Base-by-base conservation (phyloP, 768 basidiomycete genomes). In the Cystofilobasidium ferigula region DNA sequence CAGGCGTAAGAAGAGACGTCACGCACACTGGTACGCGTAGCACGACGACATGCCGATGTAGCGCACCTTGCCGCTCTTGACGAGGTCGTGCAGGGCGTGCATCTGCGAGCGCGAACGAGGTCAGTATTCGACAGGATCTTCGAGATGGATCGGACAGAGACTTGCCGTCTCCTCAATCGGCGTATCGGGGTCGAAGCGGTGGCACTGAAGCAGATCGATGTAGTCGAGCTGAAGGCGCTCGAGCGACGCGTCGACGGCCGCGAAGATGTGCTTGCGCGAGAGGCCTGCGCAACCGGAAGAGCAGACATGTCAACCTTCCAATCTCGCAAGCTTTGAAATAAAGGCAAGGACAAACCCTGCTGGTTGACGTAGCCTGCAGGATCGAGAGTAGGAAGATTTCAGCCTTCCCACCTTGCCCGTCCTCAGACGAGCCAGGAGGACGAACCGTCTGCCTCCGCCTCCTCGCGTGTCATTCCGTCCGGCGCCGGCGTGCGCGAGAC, bases 61-160 rank as follows among this genome's bases (percentile, higher is more conserved):
- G 10, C 65, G 59, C 22, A 67, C 65, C 22, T 60, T 61, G 20
- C 65, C 65, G 2, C 36, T 30, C 60, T 67, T 38, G 54, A 67
- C 65, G 24, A 67, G n/a, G 28, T 67, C 65, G 30, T 67, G 59
- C 7, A 67, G 54, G 24, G 65, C 65, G 18, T 66, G 58, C 64
- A 66, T 66, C 20, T 16, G 57, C 26, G 6, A 18, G n/a, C 36
- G 30, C 35, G 24, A n/a, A 22, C 34, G 18, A 40, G 35, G 47
- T 4, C n/a, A 14, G 47, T 14, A 3, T 42, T 10, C 10, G 40
- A 10, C 40, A 10, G 40, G 10, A 10, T 4, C 6, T 26, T 24
- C 8, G 24, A 48, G 47, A 48, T 20, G 13, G 47, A 10, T n/a
- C 22, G 20, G 3, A 20, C 2, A 48, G 40, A 18, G 47, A 5